Evolutionary conservation across 495 filamentous ascomycete genomes (phyloP).

Genomic region (Podospora anserina): DNA sequence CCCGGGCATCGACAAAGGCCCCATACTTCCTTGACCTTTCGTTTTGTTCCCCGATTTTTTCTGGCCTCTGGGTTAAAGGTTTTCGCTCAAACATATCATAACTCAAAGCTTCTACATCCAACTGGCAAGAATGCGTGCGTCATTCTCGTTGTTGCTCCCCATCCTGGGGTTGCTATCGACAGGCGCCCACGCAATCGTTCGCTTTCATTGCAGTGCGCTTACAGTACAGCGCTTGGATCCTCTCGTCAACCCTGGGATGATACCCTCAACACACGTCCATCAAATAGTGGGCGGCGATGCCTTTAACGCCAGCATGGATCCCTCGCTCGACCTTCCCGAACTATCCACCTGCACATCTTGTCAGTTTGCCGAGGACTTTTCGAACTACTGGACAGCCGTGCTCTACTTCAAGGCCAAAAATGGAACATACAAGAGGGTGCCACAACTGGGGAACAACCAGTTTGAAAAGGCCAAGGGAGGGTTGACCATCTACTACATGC

Average conservation of each 20-base stretch:
- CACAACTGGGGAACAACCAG: slow-evolving; percentile 41
- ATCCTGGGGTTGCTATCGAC: slow-evolving; percentile 1
- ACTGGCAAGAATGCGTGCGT: background rate
- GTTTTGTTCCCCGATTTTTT: background rate
- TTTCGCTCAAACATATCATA: background rate
- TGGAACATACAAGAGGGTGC: slow-evolving; percentile 43
- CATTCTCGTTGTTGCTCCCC: background rate
- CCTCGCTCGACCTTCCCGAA: slow-evolving; percentile 39
- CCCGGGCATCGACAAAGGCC: background rate
- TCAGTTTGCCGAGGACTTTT: slow-evolving; percentile 29
- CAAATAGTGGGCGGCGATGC: slow-evolving; percentile 50
- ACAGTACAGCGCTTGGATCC: slow-evolving; percentile 44
- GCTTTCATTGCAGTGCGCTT: slow-evolving; percentile 16
- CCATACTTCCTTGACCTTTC: background rate
- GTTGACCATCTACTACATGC: slow-evolving; percentile 46
- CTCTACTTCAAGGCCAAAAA: slow-evolving; percentile 49
- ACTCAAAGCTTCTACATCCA: background rate
- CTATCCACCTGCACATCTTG: slow-evolving; percentile 33
- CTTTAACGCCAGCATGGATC: slow-evolving; percentile 48
- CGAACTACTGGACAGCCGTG: slow-evolving; percentile 43
- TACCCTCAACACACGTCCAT: slow-evolving; percentile 46
- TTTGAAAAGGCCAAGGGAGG: slow-evolving; percentile 39
- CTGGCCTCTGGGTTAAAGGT: background rate
- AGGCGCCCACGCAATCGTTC: slow-evolving; percentile 8
- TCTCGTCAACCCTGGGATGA: slow-evolving; percentile 39